A percentile compares a stretch with the other conserved stretches of the same genome.
These are phyloP conservation scores for Pythium biforme DNA, from an alignment of 352 stramenopile genomes.

Conservation along the genomic window DNA sequence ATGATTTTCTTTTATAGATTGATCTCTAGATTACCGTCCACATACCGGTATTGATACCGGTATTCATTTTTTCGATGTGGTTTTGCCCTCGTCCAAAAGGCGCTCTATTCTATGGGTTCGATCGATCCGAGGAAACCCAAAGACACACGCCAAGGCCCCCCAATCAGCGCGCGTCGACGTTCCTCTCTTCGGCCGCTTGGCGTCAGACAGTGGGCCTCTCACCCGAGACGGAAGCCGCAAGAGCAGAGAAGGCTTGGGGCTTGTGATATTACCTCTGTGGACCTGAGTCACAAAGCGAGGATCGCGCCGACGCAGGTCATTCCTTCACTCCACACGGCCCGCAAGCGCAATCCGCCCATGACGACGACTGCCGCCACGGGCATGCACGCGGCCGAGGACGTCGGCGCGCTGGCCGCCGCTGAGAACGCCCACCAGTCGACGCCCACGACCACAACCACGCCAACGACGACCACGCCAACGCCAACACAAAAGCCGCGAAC, in stretches of 20 bases:
- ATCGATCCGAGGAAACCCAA: background rate
- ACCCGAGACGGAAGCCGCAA: background rate
- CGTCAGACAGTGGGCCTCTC: slow-evolving; percentile 15
- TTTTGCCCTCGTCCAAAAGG: background rate
- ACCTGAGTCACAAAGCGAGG: too few species aligned
- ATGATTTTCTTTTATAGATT: background rate
- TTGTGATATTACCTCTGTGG: too few species aligned
- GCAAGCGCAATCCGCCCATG: too few species aligned
- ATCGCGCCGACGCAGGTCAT: too few species aligned
- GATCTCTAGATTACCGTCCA: too few species aligned
- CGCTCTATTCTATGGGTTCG: background rate
- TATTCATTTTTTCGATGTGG: background rate
- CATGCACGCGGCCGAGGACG: slow-evolving; percentile 25
- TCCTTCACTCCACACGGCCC: too few species aligned
- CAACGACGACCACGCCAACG: background rate
- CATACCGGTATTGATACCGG: background rate
- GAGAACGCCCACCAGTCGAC: slow-evolving; percentile 20
- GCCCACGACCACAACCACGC: background rate
- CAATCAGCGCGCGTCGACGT: slow-evolving; percentile 1
- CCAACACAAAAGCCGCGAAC: too few species aligned
- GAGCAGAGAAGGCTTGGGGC: too few species aligned
- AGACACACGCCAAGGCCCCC: slow-evolving; percentile 1
- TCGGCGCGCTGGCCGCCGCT: slow-evolving; percentile 22
- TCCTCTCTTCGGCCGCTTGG: background rate
- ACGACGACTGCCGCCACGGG: slow-evolving; percentile 11